Evolutionary conservation across 2,329 filamentous ascomycete genomes (phyloP), one percentile per base, ranked within the genome.

Genomic region (Fusarium sp.): DNA sequence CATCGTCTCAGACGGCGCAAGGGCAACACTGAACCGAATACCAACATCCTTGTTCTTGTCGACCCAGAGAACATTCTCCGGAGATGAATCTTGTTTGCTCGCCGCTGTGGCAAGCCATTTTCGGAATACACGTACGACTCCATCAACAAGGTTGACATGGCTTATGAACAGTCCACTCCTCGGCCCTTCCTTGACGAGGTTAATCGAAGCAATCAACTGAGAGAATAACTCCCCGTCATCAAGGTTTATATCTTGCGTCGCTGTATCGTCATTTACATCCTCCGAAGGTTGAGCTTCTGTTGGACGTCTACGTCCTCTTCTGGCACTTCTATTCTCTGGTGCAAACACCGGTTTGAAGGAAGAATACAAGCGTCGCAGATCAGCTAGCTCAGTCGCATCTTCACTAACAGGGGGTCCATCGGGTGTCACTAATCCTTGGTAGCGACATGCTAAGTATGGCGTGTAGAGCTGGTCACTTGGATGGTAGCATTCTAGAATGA

Each of bases 401-500:
- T 66, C 46, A 19, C 52, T 26, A 13, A 69, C 44, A 12, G 51
- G 23, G 6, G 55, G 61, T 0, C 65, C 68, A 5, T 73, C 69
- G 18, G 50, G 56, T 2, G 60, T 31, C 8, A 68, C 83, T 3
- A 90, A 93, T 30, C 86, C 88, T 13, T 90, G 81, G 67, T 91
- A 91, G 45, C 88, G 83, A 79, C 92, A 94, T 75, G 79, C 78
- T 14, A 93, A 84, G 57, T 89, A 89, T 0, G 92, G 90, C 21
- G 91, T 90, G 7, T 86, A 89, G 51, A 91, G 83, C 77, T 90
- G 90, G 25, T 86, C 89, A 67, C 84, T 88, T 0, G 92, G 93
- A 68, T 91, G 92, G 75, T 91, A 94, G 77, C 91, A 93, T 80
- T 95, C 92, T 43, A 97, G 86, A 39, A 94, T 88, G 41, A 96